phyloP scores from a whole-genome alignment of 257 asterid species.

The Solanum bukasovii region DNA sequence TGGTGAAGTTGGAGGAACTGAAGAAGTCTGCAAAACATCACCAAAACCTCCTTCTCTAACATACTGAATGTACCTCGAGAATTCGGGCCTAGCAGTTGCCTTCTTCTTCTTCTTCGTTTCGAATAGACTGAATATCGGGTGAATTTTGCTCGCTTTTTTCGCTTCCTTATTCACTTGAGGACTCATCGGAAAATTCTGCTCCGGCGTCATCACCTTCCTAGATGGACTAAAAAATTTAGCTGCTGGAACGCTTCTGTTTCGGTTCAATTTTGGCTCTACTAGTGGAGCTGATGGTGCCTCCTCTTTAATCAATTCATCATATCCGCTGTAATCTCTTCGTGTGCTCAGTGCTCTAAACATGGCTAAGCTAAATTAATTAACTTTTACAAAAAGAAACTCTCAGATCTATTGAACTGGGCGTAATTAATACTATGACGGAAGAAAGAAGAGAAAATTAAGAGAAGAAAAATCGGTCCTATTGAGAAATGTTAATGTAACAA shows the following conservation, averaged over 20 bases:
- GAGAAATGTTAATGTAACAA: background rate
- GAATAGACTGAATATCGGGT: slow-evolving; percentile 12
- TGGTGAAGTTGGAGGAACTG: slow-evolving; percentile 5
- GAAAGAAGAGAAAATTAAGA: background rate
- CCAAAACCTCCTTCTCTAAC: slow-evolving; percentile 42
- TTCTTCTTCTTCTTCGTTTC: slow-evolving; percentile 28
- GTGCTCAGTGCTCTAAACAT: slow-evolving; percentile 11
- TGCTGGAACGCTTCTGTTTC: background rate
- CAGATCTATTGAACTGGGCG: background rate
- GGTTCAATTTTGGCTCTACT: slow-evolving; percentile 1
- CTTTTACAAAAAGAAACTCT: background rate
- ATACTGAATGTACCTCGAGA: slow-evolving; percentile 66
- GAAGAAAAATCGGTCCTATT: background rate
- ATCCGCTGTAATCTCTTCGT: slow-evolving; percentile 2
- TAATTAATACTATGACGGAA: background rate
- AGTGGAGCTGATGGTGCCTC: background rate
- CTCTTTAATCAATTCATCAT: slow-evolving; percentile 1
- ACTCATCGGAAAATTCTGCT: background rate
- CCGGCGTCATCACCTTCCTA: background rate
- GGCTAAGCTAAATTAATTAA: background rate
- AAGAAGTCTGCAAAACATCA: slow-evolving; percentile 24
- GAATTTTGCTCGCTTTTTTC: slow-evolving; percentile 3
- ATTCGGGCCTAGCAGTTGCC: slow-evolving; percentile 59
- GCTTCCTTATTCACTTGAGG: background rate
- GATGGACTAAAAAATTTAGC: background rate